These are phyloP conservation scores for Debaryomycetaceae sp. DNA, from an alignment of 1,139 yeast species.

Conservation along the genomic window DNA sequence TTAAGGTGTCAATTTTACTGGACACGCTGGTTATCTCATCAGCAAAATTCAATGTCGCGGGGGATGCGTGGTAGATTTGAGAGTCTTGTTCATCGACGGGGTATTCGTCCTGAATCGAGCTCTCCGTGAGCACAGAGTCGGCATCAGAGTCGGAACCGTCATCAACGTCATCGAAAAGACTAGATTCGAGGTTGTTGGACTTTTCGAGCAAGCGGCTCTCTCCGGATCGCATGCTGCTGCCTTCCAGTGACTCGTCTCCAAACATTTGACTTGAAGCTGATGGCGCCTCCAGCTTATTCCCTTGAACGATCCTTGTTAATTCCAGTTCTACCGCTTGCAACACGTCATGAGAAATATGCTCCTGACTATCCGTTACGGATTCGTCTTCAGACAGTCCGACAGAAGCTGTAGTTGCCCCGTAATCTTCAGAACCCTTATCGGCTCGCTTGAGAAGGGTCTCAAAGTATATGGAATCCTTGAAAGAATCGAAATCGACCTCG, in stretches of 20 bases:
- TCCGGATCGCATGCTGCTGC: no score
- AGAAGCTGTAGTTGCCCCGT: no score
- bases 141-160: constrained; percentile 25
- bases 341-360: no score
- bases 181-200: no score
- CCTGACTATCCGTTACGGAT: no score
- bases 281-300: no score
- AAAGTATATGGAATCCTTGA: constrained; percentile 28
- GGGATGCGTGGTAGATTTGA: constrained; percentile 43
- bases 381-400: no score
- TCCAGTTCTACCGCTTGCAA: constrained; percentile 63
- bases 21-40: constrained; percentile 53
- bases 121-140: constrained; percentile 13
- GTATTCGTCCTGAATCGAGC: constrained; percentile 11
- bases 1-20: constrained; percentile 48
- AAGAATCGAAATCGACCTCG: constrained; percentile 41
- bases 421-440: no score
- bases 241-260: no score
- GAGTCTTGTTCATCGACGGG: constrained; percentile 10
- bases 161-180: constrained; percentile 22
- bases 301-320: constrained; percentile 48
- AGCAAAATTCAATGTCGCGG: constrained; percentile 56
- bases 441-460: no score
- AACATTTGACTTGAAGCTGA: no score
- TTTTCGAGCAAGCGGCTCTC: no score